Evolutionary conservation across 1,284 basidiomycete genomes (phyloP), one percentile per base, ranked within the genome.

Genomic region (Leccinum pachyderme): DNA sequence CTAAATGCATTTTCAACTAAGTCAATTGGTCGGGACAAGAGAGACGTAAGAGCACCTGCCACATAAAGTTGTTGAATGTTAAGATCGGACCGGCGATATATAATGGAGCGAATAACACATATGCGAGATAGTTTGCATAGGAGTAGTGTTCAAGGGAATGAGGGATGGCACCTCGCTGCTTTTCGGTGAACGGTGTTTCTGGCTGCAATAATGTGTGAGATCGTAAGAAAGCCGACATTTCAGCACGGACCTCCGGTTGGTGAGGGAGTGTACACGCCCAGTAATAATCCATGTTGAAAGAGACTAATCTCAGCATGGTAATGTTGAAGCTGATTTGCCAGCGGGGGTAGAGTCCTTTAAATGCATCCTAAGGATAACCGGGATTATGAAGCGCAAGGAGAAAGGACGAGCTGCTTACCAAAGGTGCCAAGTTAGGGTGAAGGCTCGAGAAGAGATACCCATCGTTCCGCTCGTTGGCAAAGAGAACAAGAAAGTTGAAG

Each of bases 281-380:
- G 65, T 92, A 85, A 63, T 88, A 89, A 69, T 99, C 96, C 81
- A 98, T 83, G 54, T 86, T 89, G 75, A 94, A 99, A 0, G 94
- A 97, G 9, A 99, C 81, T 32, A 98, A 81, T 13, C 97, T 83
- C 32, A 99, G 80, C 91, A 97, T 97, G 2, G 94, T 95, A 63
- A 99, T 95, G 72, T 99, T 99, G 80, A 96, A 98, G 63, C 80
- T 86, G 67, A 98, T 82, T 65, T 98, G 86, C 96, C 97, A 99
- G 31, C 94, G 79, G 5, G 94, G 91, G 61, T 82, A 95, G 53
- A 78, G 83, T 47, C 77, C 96, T 75, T 72, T 64, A 58, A 81
- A 85, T 37, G 56, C 65, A 68, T 98, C 94, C 89, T 96, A 61
- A 41, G 11, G 51, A 39, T 52, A 49, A 37, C 12, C 71, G 5